phyloP scores from a whole-genome alignment of 192 early-diverging fungal genomes.

The Phycomyces blakesleeanus region DNA sequence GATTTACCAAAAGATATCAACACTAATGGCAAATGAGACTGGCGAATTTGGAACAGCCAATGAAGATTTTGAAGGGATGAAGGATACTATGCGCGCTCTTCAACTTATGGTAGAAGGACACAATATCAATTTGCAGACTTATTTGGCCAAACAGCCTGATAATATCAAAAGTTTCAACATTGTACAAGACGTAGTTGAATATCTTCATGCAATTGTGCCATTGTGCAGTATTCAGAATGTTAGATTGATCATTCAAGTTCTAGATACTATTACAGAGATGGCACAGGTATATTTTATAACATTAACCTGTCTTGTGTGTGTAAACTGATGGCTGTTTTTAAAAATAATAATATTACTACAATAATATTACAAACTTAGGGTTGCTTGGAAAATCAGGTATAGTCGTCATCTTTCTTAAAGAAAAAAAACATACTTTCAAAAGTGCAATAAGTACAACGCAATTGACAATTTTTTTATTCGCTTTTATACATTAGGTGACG shows the following conservation, averaged over 20 bases:
- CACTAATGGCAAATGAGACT: slow-evolving; percentile 9
- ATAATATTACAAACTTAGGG: not conserved
- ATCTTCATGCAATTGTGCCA: slow-evolving; percentile 19
- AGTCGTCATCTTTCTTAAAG: no score
- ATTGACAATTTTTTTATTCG: not conserved
- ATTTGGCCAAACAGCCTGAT: slow-evolving; percentile 23
- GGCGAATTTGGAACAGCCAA: slow-evolving; percentile 7
- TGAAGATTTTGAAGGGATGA: slow-evolving; percentile 19
- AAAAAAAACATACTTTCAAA: no score
- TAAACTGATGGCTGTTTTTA: no score
- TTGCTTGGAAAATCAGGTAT: slow-evolving; percentile 24
- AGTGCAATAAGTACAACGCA: not conserved
- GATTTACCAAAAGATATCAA: slow-evolving; percentile 3
- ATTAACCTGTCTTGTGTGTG: not conserved
- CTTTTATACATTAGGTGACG: slow-evolving; percentile 13
- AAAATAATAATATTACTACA: no score
- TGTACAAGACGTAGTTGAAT: slow-evolving; percentile 24
- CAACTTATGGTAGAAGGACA: slow-evolving; percentile 29
- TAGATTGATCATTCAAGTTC: slow-evolving; percentile 21
- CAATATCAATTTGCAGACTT: slow-evolving; percentile 19
- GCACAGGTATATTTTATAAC: slow-evolving; percentile 19
- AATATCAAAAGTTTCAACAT: slow-evolving; percentile 30
- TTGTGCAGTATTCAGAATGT: slow-evolving; percentile 22
- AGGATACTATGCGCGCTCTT: slow-evolving; percentile 20
- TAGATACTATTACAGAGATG: slow-evolving; percentile 24